A percentile compares a stretch with the other conserved stretches of the same genome.
Conservation (phyloP, 768 basidiomycete genomes). For the Lentinula guzmanii region DNA sequence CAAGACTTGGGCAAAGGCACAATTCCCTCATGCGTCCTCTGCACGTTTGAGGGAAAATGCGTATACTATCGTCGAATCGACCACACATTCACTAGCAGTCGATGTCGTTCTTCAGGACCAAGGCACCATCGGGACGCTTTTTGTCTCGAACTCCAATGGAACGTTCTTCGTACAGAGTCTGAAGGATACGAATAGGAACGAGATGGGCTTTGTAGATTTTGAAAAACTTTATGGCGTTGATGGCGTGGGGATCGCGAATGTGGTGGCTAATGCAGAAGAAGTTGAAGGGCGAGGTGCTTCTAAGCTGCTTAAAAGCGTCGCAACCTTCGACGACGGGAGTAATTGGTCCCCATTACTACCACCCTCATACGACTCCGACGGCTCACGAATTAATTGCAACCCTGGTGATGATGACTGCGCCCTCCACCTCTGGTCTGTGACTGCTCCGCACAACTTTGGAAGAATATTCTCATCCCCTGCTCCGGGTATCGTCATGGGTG, state of each 20-base stretch:
- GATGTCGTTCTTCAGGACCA: conserved; percentile 80
- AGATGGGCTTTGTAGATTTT: conserved; percentile 86
- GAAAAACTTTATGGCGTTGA: conserved; percentile 84
- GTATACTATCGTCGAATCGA: conserved; percentile 94
- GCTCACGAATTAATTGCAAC: conserved; percentile 60
- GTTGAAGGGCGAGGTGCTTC: conserved; percentile 63
- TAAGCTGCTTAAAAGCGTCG: conserved; percentile 73
- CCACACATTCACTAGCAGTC: conserved; percentile 88
- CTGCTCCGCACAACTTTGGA: conserved; percentile 88
- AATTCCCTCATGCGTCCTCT: conserved; percentile 86
- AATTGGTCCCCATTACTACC: conserved; percentile 68
- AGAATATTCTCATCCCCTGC: conserved; percentile 93
- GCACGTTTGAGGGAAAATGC: conserved; percentile 82
- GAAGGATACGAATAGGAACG: conserved; percentile 89
- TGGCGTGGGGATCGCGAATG: conserved; percentile 88
- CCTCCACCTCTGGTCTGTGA: conserved; percentile 90
- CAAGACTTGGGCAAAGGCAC: conserved; percentile 78
- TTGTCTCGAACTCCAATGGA: conserved; percentile 94
- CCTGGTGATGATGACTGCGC: conserved; percentile 61
- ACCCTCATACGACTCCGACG: conserved; percentile 50
- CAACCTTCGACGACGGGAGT: conserved; percentile 90
- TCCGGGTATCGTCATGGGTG: conserved; percentile 95
- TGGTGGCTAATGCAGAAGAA: conserved; percentile 78
- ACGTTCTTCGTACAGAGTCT: conserved; percentile 92
- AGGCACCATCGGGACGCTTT: conserved; percentile 77